These are phyloP conservation scores for Fomitopsis schrenkii DNA, from an alignment of 1,284 basidiomycete species.

Conservation along the genomic window DNA sequence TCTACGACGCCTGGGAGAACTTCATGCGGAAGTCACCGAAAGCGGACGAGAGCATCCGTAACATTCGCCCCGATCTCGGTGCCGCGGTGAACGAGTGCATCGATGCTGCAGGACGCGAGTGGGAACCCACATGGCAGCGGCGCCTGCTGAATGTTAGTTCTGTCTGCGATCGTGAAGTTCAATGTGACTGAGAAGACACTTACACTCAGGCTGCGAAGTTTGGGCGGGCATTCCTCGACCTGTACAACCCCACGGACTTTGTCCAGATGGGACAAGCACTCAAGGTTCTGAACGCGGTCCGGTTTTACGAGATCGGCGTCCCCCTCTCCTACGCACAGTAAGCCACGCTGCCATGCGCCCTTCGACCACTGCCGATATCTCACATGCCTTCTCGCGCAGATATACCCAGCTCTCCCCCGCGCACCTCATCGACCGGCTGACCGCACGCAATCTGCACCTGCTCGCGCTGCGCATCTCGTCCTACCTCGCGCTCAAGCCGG, in stretches of 20 bases:
- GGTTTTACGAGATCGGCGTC: conserved; percentile 89
- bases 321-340: conserved; percentile 91
- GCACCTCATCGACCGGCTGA: conserved; percentile 79
- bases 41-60: conserved; percentile 90
- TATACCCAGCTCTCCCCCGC: conserved; percentile 75
- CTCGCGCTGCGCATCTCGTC: conserved; percentile 90
- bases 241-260: conserved; percentile 89
- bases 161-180: not conserved
- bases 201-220: conserved; percentile 83
- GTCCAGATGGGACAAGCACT: conserved; percentile 88
- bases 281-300: conserved; percentile 93
- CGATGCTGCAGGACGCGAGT: conserved; percentile 90
- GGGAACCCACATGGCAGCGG: conserved; percentile 88
- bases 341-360: conserved; percentile 18
- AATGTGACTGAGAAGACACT: not conserved
- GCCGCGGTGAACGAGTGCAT: conserved; percentile 91
- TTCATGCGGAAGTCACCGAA: conserved; percentile 83
- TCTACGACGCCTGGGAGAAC: conserved; percentile 91
- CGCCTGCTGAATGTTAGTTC: conserved; percentile 72
- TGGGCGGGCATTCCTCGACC: conserved; percentile 89
- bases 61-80: conserved; percentile 82
- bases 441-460: conserved; percentile 86
- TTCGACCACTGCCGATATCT: not conserved
- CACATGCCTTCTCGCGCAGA: conserved; percentile 34
- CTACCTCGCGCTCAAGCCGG: conserved; percentile 79